phyloP scores from a whole-genome alignment of 1,284 basidiomycete species.

The Papiliotrema fonsecae region DNA sequence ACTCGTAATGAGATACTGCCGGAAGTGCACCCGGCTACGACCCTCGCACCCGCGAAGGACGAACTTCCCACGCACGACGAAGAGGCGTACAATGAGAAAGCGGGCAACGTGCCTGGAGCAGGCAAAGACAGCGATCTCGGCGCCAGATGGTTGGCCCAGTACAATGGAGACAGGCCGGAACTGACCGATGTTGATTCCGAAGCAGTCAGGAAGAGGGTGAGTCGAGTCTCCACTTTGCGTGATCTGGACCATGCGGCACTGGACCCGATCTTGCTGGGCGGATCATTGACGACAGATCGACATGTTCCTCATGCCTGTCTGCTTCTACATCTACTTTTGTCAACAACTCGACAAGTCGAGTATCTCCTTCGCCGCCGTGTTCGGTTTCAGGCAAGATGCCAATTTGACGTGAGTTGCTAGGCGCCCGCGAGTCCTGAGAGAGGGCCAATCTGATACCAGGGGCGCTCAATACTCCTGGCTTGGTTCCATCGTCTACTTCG shows the following conservation, averaged over 20 bases:
- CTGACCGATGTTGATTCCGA: constrained; percentile 1
- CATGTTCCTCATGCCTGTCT: constrained; percentile 17
- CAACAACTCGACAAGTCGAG: constrained; percentile 35
- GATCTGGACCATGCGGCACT: not conserved
- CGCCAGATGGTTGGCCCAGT: constrained; percentile 1
- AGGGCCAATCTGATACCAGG: too few species aligned
- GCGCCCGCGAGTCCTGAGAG: too few species aligned
- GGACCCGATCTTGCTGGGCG: too few species aligned
- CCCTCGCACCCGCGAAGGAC: too few species aligned
- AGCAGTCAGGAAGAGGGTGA: not conserved
- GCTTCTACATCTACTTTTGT: constrained; percentile 26
- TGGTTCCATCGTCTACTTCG: constrained; percentile 32
- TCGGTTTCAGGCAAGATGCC: constrained; percentile 19
- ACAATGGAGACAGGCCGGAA: not conserved
- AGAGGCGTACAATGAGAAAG: not conserved
- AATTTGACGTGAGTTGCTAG: constrained; percentile 17
- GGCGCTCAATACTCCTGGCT: constrained; percentile 33
- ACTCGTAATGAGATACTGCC: too few species aligned
- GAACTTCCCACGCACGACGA: too few species aligned
- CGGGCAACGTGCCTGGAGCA: not conserved
- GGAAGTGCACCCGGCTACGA: too few species aligned
- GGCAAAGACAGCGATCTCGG: constrained; percentile 3
- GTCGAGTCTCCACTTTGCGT: too few species aligned
- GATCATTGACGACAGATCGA: constrained; percentile 14
- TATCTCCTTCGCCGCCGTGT: constrained; percentile 27